Evolutionary conservation across 2,329 filamentous ascomycete species (phyloP).

Genomic region (Apiospora aurea): DNA sequence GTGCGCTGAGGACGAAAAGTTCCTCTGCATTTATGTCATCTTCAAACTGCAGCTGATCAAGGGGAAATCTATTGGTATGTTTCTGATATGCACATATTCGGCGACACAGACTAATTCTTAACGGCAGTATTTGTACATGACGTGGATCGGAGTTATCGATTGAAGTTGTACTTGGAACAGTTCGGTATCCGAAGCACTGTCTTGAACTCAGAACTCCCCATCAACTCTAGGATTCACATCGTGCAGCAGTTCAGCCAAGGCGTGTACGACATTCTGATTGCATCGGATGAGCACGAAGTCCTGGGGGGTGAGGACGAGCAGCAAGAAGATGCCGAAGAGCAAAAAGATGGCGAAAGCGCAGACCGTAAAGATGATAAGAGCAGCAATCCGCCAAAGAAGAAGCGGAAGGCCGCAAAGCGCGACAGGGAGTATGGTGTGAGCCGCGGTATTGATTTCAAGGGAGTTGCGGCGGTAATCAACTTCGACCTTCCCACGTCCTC

Average conservation of each 20-base stretch:
- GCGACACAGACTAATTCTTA: slow-evolving; percentile 27
- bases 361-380: slow-evolving; percentile 37
- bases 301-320: slow-evolving; percentile 60
- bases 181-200: slow-evolving; percentile 95
- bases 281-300: slow-evolving; percentile 89
- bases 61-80: slow-evolving; percentile 64
- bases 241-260: slow-evolving; percentile 98
- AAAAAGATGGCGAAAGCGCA: slow-evolving; percentile 50
- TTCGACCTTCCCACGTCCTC: slow-evolving; percentile 91
- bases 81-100: background rate
- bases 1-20: slow-evolving; percentile 83
- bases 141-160: slow-evolving; percentile 72
- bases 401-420: slow-evolving; percentile 67
- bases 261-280: slow-evolving; percentile 97
- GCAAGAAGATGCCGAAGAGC: slow-evolving; percentile 47
- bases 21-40: slow-evolving; percentile 89
- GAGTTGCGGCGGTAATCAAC: slow-evolving; percentile 93
- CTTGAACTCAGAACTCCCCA: slow-evolving; percentile 90
- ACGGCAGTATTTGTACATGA: slow-evolving; percentile 76
- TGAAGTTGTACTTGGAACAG: slow-evolving; percentile 96
- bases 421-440: slow-evolving; percentile 96
- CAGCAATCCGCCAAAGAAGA: slow-evolving; percentile 58
- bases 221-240: slow-evolving; percentile 92
- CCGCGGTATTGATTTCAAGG: slow-evolving; percentile 94
- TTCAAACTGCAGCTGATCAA: slow-evolving; percentile 95